These are phyloP conservation scores for Calamus simplicifolius DNA, from an alignment of 176 grass and related monocot species.

Conservation along the genomic window DNA sequence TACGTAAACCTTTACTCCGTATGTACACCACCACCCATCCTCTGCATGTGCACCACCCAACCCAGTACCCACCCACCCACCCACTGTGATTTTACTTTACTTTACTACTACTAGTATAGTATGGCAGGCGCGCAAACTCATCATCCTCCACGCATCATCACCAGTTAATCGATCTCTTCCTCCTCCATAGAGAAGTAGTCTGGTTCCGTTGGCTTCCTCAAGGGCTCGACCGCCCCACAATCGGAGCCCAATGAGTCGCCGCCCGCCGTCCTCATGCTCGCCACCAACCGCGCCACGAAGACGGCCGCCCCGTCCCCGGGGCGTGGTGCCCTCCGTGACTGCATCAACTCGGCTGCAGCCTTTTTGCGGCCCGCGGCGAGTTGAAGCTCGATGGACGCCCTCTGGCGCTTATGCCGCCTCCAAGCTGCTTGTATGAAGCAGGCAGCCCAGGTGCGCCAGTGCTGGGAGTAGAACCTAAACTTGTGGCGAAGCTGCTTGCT, in stretches of 20 bases:
- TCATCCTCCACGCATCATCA: no score
- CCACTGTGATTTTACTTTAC: no score
- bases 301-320: neutral
- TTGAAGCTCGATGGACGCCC: constrained; percentile 58
- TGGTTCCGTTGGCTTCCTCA: constrained; percentile 72
- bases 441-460: constrained; percentile 87
- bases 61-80: no score
- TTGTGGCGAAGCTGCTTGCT: constrained; percentile 72
- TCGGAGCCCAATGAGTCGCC: constrained; percentile 3
- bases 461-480: constrained; percentile 90
- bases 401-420: constrained; percentile 49
- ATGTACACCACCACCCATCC: no score
- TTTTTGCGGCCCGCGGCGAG: constrained; percentile 10
- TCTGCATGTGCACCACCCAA: no score
- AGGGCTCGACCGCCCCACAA: constrained; percentile 17
- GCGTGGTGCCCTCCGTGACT: neutral
- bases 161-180: constrained; percentile 3
- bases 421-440: constrained; percentile 97
- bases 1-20: no score
- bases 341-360: neutral
- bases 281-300: neutral
- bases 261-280: constrained; percentile 12
- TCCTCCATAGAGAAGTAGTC: constrained; percentile 71
- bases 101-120: no score
- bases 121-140: no score